Evolutionary conservation across 129 eudicot genomes (phyloP).

Genomic region (Flaveria bidentis): DNA sequence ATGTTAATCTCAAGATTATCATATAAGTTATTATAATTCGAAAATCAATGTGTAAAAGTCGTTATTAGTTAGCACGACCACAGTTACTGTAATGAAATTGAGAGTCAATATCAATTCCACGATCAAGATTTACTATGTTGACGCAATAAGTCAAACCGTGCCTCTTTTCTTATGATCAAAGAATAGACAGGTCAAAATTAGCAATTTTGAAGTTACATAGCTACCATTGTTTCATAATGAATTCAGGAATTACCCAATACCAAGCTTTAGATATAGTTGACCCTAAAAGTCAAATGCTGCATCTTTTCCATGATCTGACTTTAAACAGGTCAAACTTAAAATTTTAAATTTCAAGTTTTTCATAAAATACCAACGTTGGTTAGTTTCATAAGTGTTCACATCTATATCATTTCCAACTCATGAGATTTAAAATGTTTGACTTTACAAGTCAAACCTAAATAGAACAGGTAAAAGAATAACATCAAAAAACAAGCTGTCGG

Average conservation of each 20-base stretch:
- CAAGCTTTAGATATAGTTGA: not conserved
- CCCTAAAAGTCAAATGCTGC: not conserved
- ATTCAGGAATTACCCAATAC: not conserved
- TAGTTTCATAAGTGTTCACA: too few species aligned
- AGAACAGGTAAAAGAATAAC: not conserved
- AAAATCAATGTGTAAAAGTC: not conserved
- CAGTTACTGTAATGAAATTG: not conserved
- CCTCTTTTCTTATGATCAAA: not conserved
- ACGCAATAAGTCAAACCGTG: not conserved
- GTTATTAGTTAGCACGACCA: not conserved
- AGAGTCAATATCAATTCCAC: not conserved
- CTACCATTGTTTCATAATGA: not conserved
- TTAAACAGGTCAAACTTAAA: not conserved
- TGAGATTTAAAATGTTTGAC: not conserved
- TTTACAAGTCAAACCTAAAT: not conserved
- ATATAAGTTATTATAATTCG: not conserved
- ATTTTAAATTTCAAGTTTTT: not conserved
- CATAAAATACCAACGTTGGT: not conserved
- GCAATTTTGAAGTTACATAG: not conserved
- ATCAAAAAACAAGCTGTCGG: constrained; percentile 5
- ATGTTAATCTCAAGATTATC: too few species aligned
- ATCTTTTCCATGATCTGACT: not conserved
- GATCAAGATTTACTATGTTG: not conserved
- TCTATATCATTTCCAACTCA: not conserved
- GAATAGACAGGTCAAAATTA: not conserved